Evolutionary conservation across 2,329 filamentous ascomycete genomes (phyloP), one percentile per base, ranked within the genome.

Genomic region (Epichloe uncinata): DNA sequence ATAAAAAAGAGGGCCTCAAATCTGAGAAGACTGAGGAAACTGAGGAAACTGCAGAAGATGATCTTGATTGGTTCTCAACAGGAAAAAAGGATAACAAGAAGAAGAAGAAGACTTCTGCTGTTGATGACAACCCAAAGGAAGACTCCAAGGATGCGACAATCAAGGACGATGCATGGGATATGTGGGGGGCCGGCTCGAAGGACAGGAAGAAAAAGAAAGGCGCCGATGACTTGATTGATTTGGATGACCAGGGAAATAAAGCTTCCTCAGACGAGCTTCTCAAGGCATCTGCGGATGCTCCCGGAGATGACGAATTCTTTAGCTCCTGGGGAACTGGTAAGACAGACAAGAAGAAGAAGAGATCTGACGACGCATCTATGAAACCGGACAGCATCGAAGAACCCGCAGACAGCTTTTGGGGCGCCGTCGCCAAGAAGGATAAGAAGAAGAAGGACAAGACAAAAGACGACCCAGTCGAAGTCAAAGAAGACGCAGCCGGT

Each of bases 261-360:
- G 53, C 55, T 12, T 51, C 53, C 15, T 53, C 59, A 22, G 60
- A 63, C 34, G 58, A 54, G 56, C 33, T 60, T 60, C 42, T 56
- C 57, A 36, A 56, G 11, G 63, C 61, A 38, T 52, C 63, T 53
- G 56, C 60, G 13, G 62, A 64, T 45, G 55, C 65, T 46, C 59
- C 65, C 36, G 64, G 61, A 13, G 68, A 69, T 41, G 73, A 77
- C 49, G 75, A 75, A 51, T 77, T 78, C 55, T 78, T 78, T 61
- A 73, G 68, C 52, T 73, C 74, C 45, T 81, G 78, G 70, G 74
- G 73, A 34, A 77, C 72, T 47, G 67, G 70, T 11, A 78, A 78
- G 58, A 78, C 78, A 53, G 60, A 68, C 50, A 68, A 67, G 57
- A 64, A 65, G 50, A 69, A 69, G 52, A 66, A 67, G 40, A 61